Percentiles rank a stretch among this genome's conserved stretches.
Conservation (phyloP, 2,329 filamentous ascomycete species). For the Trichoderma semiorbis region DNA sequence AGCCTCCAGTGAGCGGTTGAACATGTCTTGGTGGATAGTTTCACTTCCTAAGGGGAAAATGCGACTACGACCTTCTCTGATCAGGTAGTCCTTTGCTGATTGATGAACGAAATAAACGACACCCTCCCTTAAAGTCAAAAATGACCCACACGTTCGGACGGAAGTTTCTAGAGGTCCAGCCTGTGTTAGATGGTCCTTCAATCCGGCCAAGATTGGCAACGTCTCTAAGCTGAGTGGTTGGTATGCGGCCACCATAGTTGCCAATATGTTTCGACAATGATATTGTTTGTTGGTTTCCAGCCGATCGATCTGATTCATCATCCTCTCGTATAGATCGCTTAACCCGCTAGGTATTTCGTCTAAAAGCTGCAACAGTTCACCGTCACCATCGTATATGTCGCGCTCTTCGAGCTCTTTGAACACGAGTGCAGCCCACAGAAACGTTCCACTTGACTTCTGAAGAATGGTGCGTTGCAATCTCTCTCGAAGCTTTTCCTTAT, state of each 20-base stretch:
- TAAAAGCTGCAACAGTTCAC: not conserved
- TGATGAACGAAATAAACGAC: not conserved
- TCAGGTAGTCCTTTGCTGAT: not conserved
- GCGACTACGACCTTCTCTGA: not conserved
- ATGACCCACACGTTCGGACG: not conserved
- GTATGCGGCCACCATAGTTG: not conserved
- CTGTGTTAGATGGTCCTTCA: not conserved
- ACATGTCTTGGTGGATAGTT: not conserved
- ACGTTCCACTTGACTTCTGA: not conserved
- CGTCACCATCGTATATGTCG: not conserved
- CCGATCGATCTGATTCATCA: not conserved
- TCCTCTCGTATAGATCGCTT: not conserved
- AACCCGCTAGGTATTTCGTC: not conserved
- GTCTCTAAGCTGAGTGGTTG: not conserved
- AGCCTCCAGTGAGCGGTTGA: not conserved
- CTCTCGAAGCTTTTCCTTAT: not conserved
- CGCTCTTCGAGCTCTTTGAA: not conserved
- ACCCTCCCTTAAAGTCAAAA: not conserved
- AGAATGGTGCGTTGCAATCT: not conserved
- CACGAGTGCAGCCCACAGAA: not conserved
- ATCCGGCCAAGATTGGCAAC: not conserved
- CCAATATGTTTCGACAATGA: not conserved
- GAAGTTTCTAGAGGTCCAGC: not conserved
- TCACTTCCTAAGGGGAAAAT: not conserved
- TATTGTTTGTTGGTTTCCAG: not conserved